Evolutionary conservation across 768 basidiomycete genomes (phyloP).

Genomic region (Saitozyma podzolica): DNA sequence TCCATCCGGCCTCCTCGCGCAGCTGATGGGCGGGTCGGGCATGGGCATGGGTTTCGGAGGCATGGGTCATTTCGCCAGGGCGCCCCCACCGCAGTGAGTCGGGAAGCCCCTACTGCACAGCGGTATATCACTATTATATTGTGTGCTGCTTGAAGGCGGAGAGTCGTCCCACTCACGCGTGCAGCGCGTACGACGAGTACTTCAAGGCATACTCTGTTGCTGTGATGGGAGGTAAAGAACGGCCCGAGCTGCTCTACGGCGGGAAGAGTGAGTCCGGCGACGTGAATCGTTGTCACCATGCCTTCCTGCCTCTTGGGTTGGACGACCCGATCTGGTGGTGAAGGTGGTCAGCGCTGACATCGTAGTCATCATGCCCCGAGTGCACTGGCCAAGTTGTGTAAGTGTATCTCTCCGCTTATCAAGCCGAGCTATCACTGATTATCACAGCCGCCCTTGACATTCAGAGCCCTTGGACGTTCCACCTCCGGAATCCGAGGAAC

Average conservation of each 20-base stretch:
- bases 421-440: constrained; percentile 1
- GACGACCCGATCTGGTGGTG: background rate
- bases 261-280: constrained; percentile 77
- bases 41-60: constrained; percentile 30
- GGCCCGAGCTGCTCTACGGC: constrained; percentile 91
- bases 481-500: constrained; percentile 85
- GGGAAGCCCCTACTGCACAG: too few species aligned
- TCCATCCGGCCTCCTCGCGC: constrained; percentile 34
- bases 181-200: constrained; percentile 81
- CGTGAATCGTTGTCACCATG: background rate
- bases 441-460: constrained; percentile 71
- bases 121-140: too few species aligned
- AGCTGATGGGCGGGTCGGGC: constrained; percentile 48
- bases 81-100: constrained; percentile 10
- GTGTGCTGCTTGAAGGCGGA: too few species aligned
- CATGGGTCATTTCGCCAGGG: constrained; percentile 10
- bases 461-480: constrained; percentile 92
- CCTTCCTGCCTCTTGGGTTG: background rate
- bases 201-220: constrained; percentile 93
- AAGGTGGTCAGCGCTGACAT: constrained; percentile 1
- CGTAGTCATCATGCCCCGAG: constrained; percentile 97
- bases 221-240: constrained; percentile 80
- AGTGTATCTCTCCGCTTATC: constrained; percentile 23
- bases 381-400: constrained; percentile 77
- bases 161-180: background rate